Evolutionary conservation across 2,329 filamentous ascomycete genomes (phyloP), one percentile per base, ranked within the genome.

Genomic region (Dactylellina parvicollis): DNA sequence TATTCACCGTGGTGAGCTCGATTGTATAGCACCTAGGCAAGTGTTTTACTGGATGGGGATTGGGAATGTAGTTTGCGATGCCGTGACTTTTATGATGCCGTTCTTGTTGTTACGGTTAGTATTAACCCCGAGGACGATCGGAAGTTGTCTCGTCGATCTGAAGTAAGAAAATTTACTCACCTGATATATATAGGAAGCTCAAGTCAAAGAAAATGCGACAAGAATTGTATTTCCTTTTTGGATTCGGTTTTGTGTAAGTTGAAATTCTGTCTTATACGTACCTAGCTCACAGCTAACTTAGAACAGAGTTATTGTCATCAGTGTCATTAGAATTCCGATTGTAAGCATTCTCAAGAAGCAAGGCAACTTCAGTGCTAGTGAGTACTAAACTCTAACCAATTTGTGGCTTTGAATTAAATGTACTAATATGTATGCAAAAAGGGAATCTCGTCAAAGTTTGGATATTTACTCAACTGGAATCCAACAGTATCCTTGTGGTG

Each of bases 11-110:
- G 52, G 52, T 8, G 60, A 65, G 28, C 18, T 65, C 16, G 60
- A 42, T 26, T 65, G 60, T 22, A 2, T 65, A 4, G 60, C 60
- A 5, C 60, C 60, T n/a, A 65, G 60, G 14, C 60, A 65, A n/a
- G 60, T 65, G 5, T 65, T 65, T 16, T 65, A 65, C 22, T 65
- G 60, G 60, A 65, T 65, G 60, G 49, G 60, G 14, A 65, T 65
- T 12, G 60, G 60, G 3, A 65, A 65, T 30, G 60, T 65, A 4
- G 60, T 65, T 28, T 55, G 52, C n/a, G 60, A 65, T 30, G 60
- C 60, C 1, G 49, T 65, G 18, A 65, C 60, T 8, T 65, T 65
- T 36, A 65, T 65, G 60, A 65, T 65, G 49, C 60, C 60, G 12
- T 65, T 65, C 26, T 34, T 65, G 12, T 36, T 65, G 7, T 44